phyloP scores from a whole-genome alignment of 805 yeast genomes.

The Monosporozyma solicola region DNA sequence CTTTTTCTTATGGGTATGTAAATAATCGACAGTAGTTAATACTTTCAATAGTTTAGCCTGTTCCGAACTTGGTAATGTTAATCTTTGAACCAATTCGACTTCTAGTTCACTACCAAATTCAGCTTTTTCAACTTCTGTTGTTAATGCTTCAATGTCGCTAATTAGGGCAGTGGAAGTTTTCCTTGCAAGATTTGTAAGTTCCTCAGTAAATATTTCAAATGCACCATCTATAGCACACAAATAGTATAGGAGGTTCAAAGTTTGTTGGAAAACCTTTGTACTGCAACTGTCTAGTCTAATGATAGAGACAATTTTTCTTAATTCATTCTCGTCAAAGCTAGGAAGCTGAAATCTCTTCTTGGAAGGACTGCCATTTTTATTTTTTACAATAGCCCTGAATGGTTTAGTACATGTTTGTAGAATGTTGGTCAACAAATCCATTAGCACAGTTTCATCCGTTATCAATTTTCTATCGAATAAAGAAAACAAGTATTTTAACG shows the following conservation, averaged over 20 bases:
- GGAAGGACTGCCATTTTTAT: slow-evolving; percentile 17
- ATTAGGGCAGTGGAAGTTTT: slow-evolving; percentile 47
- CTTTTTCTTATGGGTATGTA: slow-evolving; percentile 42
- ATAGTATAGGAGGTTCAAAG: slow-evolving; percentile 72
- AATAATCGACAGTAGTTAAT: slow-evolving; percentile 77
- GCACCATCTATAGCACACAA: slow-evolving; percentile 54
- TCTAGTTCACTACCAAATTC: slow-evolving; percentile 39
- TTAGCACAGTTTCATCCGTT: slow-evolving; percentile 60
- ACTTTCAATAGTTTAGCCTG: slow-evolving; percentile 84
- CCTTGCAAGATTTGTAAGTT: slow-evolving; percentile 57
- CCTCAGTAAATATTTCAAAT: slow-evolving; percentile 54
- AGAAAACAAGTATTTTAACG: slow-evolving; percentile 59
- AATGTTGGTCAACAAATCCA: slow-evolving; percentile 69
- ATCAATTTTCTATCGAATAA: slow-evolving; percentile 57
- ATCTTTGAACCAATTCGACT: slow-evolving; percentile 49
- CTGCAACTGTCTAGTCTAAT: slow-evolving; percentile 78
- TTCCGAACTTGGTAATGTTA: slow-evolving; percentile 72
- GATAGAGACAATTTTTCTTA: slow-evolving; percentile 55
- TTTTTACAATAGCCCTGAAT: slow-evolving; percentile 43
- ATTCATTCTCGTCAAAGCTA: slow-evolving; percentile 49
- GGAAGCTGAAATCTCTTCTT: slow-evolving; percentile 42
- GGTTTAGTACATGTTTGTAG: slow-evolving; percentile 74
- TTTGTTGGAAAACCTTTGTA: slow-evolving; percentile 74
- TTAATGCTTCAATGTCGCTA: slow-evolving; percentile 43
- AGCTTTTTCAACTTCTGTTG: slow-evolving; percentile 35